Evolutionary conservation across 1,139 yeast species (phyloP).

Genomic region (Yamadazyma dendronema): DNA sequence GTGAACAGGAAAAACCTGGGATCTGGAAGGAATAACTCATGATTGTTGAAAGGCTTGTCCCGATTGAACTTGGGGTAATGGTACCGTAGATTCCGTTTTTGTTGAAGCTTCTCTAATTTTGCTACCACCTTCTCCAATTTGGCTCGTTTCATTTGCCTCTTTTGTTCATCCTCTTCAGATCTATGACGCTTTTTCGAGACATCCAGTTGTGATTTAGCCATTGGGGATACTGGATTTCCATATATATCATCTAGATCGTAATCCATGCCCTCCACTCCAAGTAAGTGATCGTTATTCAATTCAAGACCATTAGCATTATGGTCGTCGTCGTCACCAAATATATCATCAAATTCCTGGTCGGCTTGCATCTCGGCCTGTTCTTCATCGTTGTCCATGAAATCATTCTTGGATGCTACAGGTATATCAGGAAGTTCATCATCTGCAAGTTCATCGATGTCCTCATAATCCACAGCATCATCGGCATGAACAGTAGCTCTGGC

Average conservation of each 20-base stretch:
- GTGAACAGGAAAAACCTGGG: conserved; percentile 55
- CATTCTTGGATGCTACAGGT: conserved; percentile 5
- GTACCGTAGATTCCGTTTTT: conserved; percentile 36
- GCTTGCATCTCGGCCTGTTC: conserved; percentile 39
- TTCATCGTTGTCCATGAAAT: conserved; percentile 17
- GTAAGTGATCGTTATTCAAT: conserved; percentile 33
- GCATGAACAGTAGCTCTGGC: conserved; percentile 61
- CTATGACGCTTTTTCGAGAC: background rate
- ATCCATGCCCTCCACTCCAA: conserved; percentile 40
- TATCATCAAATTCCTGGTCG: conserved; percentile 47
- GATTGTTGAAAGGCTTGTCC: conserved; percentile 61
- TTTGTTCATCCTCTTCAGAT: conserved; percentile 19
- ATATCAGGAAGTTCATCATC: conserved; percentile 60
- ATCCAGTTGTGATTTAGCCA: background rate
- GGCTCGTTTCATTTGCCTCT: conserved; percentile 18
- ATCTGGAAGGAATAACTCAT: conserved; percentile 61
- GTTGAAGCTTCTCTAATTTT: conserved; percentile 33
- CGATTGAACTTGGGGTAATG: conserved; percentile 65
- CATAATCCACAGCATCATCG: conserved; percentile 93
- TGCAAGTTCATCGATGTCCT: conserved; percentile 92
- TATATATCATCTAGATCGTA: conserved; percentile 38
- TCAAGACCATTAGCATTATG: conserved; percentile 31
- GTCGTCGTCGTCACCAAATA: conserved; percentile 41
- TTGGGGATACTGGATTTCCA: conserved; percentile 20
- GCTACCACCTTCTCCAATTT: conserved; percentile 27